Conservation (phyloP, 805 yeast species). For the Metschnikowia reukaufii region DNA sequence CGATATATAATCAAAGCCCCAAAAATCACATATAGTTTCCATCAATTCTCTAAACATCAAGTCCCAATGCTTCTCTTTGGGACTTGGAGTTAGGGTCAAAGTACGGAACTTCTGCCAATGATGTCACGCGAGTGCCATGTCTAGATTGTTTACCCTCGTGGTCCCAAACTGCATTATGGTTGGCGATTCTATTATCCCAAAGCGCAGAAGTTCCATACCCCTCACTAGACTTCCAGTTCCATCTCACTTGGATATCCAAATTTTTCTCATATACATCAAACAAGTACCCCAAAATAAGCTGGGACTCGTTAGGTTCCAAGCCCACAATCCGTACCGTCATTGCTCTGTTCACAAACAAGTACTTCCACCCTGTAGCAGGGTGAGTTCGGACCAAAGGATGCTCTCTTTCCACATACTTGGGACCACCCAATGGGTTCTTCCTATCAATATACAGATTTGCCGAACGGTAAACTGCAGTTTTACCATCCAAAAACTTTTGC, state of each 20-base stretch:
- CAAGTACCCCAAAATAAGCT: conserved; percentile 7
- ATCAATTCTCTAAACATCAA: neutral
- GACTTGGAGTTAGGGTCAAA: neutral
- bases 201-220: conserved; percentile 50
- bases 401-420: conserved; percentile 25
- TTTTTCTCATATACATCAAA: conserved; percentile 23
- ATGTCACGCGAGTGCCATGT: conserved; percentile 10
- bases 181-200: conserved; percentile 58
- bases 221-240: conserved; percentile 9
- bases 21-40: no score
- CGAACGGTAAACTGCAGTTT: conserved; percentile 25
- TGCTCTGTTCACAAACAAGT: conserved; percentile 25
- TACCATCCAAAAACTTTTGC: neutral
- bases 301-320: conserved; percentile 24
- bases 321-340: conserved; percentile 29
- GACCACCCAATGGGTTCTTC: conserved; percentile 28
- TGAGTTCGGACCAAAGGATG: conserved; percentile 29
- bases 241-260: conserved; percentile 45
- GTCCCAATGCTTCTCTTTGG: neutral
- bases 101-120: neutral
- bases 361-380: conserved; percentile 32
- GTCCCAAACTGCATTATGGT: conserved; percentile 52
- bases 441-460: conserved; percentile 41
- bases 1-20: no score
- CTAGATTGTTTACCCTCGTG: conserved; percentile 44